Conservation (phyloP, 805 yeast genomes). For the Cyberlindnera petersonii region DNA sequence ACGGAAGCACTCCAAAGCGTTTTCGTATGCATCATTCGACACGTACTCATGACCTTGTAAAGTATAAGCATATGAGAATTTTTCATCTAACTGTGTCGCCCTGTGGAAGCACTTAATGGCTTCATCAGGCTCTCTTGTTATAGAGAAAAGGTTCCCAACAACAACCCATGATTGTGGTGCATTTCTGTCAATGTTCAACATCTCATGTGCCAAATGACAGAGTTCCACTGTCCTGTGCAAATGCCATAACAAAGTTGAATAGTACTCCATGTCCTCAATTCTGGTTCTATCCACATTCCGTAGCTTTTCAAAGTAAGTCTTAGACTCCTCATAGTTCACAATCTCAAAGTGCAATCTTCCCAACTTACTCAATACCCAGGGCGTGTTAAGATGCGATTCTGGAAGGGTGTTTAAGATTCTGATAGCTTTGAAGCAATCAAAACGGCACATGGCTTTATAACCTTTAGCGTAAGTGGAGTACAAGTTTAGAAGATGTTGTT, state of each 20-base stretch:
- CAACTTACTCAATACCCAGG: constrained; percentile 78
- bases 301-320: constrained; percentile 55
- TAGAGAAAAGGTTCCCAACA: constrained; percentile 82
- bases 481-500: constrained; percentile 42
- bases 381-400: constrained; percentile 57
- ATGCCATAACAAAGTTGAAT: constrained; percentile 92
- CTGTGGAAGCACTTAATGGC: constrained; percentile 84
- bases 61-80: constrained; percentile 84
- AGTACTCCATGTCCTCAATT: constrained; percentile 83
- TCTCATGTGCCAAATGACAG: constrained; percentile 78
- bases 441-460: constrained; percentile 55
- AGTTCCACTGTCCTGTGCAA: constrained; percentile 74
- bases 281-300: constrained; percentile 74
- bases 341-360: constrained; percentile 85
- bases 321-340: constrained; percentile 78
- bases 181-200: constrained; percentile 58
- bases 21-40: constrained; percentile 84
- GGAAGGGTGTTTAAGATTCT: constrained; percentile 64
- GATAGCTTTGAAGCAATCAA: constrained; percentile 79
- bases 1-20: constrained; percentile 80
- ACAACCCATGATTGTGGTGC: constrained; percentile 89
- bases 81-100: constrained; percentile 63
- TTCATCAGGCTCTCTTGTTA: constrained; percentile 80
- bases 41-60: constrained; percentile 91
- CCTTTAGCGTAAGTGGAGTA: constrained; percentile 56